phyloP scores from a whole-genome alignment of 169 alveolate species.

The Eimeria maxima region DNA sequence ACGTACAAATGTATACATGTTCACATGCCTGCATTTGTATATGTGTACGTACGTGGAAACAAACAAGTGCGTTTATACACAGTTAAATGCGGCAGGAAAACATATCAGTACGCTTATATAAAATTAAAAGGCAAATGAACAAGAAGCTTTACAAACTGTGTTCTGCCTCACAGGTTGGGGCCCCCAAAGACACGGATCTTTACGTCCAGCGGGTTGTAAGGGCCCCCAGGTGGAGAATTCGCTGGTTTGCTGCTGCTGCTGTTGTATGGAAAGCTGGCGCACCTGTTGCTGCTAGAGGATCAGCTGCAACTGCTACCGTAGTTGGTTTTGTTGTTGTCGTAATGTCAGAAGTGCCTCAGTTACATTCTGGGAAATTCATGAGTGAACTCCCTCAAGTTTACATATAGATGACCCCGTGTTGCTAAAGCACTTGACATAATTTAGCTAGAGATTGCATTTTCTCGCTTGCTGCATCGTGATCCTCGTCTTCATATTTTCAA shows the following conservation, averaged over 20 bases:
- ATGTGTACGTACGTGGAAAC: too few relatives aligned
- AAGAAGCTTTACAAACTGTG: neutral
- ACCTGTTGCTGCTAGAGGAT: neutral
- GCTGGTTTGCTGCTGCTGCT: neutral
- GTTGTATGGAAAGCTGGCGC: neutral
- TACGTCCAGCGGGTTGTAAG: slow-evolving; percentile 59
- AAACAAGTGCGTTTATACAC: neutral
- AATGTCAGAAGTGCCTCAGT: too few relatives aligned
- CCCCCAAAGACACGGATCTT: slow-evolving; percentile 27
- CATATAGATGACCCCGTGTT: neutral
- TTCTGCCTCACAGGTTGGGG: slow-evolving; percentile 29
- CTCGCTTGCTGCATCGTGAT: neutral
- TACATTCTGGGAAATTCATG: neutral
- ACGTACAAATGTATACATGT: neutral
- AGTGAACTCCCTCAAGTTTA: neutral
- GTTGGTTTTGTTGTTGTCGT: too few relatives aligned
- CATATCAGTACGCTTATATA: too few relatives aligned
- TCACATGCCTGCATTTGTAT: too few relatives aligned
- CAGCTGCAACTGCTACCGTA: neutral
- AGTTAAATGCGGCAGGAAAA: neutral
- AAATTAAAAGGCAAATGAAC: too few relatives aligned
- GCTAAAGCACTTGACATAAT: neutral
- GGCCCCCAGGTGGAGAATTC: slow-evolving; percentile 4
- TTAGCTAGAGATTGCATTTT: neutral
- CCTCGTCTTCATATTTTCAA: neutral